Percentiles rank a stretch among this genome's conserved stretches.
phyloP scores from a whole-genome alignment of 805 yeast species.

The Monosporozyma aquatica region DNA sequence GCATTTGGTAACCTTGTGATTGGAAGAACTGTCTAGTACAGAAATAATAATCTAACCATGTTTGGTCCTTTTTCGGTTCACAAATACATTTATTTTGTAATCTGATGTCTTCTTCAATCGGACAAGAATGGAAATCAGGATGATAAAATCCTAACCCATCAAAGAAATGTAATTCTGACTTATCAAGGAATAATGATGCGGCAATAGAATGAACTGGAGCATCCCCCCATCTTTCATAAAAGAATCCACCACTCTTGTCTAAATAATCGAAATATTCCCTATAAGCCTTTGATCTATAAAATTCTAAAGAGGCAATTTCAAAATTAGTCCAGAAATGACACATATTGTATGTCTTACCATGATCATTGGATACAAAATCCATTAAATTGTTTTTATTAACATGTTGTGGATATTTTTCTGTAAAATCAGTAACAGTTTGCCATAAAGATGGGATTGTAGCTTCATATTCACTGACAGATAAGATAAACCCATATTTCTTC shows the following conservation, averaged over 20 bases:
- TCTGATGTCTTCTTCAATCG: constrained; percentile 45
- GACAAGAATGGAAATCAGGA: constrained; percentile 58
- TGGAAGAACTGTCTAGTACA: constrained; percentile 55
- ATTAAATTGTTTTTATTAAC: constrained; percentile 42
- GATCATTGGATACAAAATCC: constrained; percentile 55
- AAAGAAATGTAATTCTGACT: constrained; percentile 56
- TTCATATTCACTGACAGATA: constrained; percentile 53
- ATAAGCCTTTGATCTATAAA: constrained; percentile 53
- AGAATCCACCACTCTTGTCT: constrained; percentile 68
- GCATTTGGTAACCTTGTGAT: constrained; percentile 13
- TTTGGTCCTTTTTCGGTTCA: constrained; percentile 48
- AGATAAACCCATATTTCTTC: constrained; percentile 58
- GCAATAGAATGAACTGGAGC: constrained; percentile 86
- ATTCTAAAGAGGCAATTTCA: constrained; percentile 63
- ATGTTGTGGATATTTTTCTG: constrained; percentile 35
- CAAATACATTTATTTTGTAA: constrained; percentile 55
- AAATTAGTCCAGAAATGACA: constrained; percentile 84
- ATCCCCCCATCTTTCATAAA: constrained; percentile 89
- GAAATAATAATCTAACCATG: constrained; percentile 61
- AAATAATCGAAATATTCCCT: constrained; percentile 50
- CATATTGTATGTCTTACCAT: constrained; percentile 55
- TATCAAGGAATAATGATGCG: constrained; percentile 49
- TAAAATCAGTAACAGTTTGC: constrained; percentile 45
- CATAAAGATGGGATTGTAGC: constrained; percentile 58
- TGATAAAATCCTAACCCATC: constrained; percentile 71